Base-by-base conservation (phyloP, 805 yeast species). In the Diddensiella transvaalensis region DNA sequence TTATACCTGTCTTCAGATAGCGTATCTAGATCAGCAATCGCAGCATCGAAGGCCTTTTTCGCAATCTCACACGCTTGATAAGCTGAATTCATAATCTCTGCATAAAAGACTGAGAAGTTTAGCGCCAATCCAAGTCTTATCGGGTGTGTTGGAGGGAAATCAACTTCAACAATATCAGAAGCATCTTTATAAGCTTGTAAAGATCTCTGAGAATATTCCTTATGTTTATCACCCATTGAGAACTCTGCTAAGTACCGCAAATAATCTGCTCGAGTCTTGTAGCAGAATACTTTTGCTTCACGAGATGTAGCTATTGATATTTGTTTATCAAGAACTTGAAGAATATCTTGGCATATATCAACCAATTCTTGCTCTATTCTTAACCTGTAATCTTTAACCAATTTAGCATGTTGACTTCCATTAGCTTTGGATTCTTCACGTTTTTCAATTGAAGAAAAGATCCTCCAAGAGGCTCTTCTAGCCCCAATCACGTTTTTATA, bases 401-500 rank as follows among this genome's bases (percentile, higher is more conserved):
- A 84, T 55, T 79, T 68, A 53, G 88, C 96, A n/a, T n/a, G n/a
- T 75, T 91, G 98, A 52, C 60, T 63, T 67, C 87, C 89, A 69
- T 88, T 87, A 67, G 95, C 96, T 80, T 91, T 90, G 60, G 95
- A 88, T 75, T 91, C 99, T 75, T 91, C 99, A 76, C 93, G 93
- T 76, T 91, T 99, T 76, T 91, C 99, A 64, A 93, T 91, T 45
- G 97, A 89, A 43, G 96, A 89, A 48, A 93, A 96, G 67, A 93
- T 89, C 82, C 99, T 88, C 99, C 99, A 91, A 48, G 96, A 88
- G 55, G 99, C 99, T 76, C 99, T 91, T 68, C 98, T 91, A 54
- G 98, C 96, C 67, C 99, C 99, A 70, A 91, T 91, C 50, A 93
- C 99, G 67, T 91, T 91, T 76, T 91, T 91, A 82, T 93, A 91